Percentiles rank a stretch among this genome's conserved stretches.
These are phyloP conservation scores for Rauvolfia tetraphylla DNA, from an alignment of 257 asterid species.

Conservation along the genomic window DNA sequence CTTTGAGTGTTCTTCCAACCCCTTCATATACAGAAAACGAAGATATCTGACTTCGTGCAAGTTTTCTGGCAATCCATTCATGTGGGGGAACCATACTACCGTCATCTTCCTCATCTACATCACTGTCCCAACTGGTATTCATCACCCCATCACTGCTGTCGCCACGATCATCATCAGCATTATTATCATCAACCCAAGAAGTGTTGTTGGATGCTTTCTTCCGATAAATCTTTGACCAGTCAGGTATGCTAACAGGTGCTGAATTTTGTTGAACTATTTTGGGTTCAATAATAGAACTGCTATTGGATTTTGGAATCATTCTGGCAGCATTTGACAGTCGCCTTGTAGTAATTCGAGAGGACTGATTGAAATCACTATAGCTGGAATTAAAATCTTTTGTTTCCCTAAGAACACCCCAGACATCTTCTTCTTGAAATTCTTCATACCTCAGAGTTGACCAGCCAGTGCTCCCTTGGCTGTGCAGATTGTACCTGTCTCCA, in stretches of 20 bases:
- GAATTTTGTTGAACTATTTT: conserved; percentile 28
- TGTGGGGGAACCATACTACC: conserved; percentile 51
- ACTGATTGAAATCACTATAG: conserved; percentile 9
- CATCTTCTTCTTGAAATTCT: conserved; percentile 57
- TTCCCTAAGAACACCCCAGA: conserved; percentile 35
- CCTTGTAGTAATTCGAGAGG: conserved; percentile 19
- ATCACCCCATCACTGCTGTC: background rate
- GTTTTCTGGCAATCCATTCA: conserved; percentile 47
- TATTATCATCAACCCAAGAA: background rate
- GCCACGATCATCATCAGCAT: background rate
- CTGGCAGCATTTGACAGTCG: conserved; percentile 26
- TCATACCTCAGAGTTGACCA: conserved; percentile 52
- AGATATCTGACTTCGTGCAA: conserved; percentile 30
- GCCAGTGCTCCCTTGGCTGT: conserved; percentile 43
- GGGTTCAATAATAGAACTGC: conserved; percentile 3
- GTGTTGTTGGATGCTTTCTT: conserved; percentile 9
- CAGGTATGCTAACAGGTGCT: conserved; percentile 54
- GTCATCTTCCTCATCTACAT: conserved; percentile 32
- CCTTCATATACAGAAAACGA: conserved; percentile 72
- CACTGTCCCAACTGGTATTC: conserved; percentile 29
- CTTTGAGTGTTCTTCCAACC: conserved; percentile 64
- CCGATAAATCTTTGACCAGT: conserved; percentile 61
- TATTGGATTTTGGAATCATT: conserved; percentile 34
- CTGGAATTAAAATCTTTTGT: conserved; percentile 18
- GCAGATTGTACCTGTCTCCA: conserved; percentile 28